These are phyloP conservation scores for Picea abies DNA, from an alignment of 83 land plant genomes.

Conservation along the genomic window DNA sequence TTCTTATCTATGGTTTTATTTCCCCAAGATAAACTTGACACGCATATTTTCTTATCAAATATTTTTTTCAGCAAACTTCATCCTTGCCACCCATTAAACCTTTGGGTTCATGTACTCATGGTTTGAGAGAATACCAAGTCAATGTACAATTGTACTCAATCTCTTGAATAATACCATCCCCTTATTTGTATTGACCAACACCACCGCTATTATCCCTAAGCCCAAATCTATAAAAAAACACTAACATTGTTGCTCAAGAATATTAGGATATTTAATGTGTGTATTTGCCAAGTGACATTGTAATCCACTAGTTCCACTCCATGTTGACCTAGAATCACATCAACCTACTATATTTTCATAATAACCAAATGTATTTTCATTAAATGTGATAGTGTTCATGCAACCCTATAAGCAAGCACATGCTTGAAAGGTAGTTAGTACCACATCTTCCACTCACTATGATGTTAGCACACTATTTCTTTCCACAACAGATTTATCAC, in stretches of 20 bases:
- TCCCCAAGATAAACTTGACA: too few relatives aligned
- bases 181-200: slow-evolving; percentile 57
- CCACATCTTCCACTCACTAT: slow-evolving; percentile 91
- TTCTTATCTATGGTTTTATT: slow-evolving; percentile 17
- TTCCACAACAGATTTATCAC: slow-evolving; percentile 97
- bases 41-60: too few relatives aligned
- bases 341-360: slow-evolving; percentile 97
- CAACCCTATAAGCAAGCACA: slow-evolving; percentile 99
- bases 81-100: slow-evolving; percentile 83
- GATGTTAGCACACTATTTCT: slow-evolving; percentile 99
- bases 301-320: slow-evolving; percentile 95
- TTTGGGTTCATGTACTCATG: slow-evolving; percentile 87
- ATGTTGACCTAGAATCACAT: slow-evolving; percentile 91
- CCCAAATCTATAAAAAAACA: slow-evolving; percentile 70
- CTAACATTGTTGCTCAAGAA: slow-evolving; percentile 92
- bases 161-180: slow-evolving; percentile 30
- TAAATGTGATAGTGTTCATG: slow-evolving; percentile 96
- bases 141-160: slow-evolving; percentile 89
- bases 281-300: slow-evolving; percentile 42
- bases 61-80: slow-evolving; percentile 84
- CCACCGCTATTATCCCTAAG: slow-evolving; percentile 88
- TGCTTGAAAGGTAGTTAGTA: slow-evolving; percentile 91
- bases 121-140: slow-evolving; percentile 90
- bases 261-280: slow-evolving; percentile 95
- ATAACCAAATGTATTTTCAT: slow-evolving; percentile 90